Percentiles rank a stretch among this genome's conserved stretches.
Conservation (phyloP, 2,329 filamentous ascomycete genomes). For the Epichloe festucae region DNA sequence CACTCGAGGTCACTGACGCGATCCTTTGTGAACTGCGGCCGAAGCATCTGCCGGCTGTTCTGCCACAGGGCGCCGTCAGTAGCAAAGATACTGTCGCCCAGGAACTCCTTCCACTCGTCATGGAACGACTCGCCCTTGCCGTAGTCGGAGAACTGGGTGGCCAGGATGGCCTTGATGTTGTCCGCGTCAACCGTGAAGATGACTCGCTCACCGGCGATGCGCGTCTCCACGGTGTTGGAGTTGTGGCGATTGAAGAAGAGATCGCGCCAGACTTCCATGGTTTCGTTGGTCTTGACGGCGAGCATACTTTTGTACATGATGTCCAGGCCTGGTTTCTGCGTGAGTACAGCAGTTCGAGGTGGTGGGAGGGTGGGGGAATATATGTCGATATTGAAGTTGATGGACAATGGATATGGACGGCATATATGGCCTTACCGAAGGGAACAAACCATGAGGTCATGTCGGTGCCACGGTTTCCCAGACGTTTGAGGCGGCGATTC, state of each 20-base stretch:
- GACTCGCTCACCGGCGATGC: slow-evolving; percentile 36
- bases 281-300: slow-evolving; percentile 38
- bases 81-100: slow-evolving; percentile 54
- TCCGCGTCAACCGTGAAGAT: slow-evolving; percentile 39
- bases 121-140: slow-evolving; percentile 32
- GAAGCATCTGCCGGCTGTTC: slow-evolving; percentile 63
- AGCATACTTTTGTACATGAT: slow-evolving; percentile 45
- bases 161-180: slow-evolving; percentile 44
- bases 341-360: neutral
- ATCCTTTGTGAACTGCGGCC: slow-evolving; percentile 78
- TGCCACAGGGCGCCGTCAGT: slow-evolving; percentile 76
- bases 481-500: slow-evolving; percentile 29
- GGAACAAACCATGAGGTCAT: slow-evolving; percentile 26
- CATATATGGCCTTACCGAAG: slow-evolving; percentile 25
- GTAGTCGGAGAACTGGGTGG: slow-evolving; percentile 43
- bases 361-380: too few species aligned
- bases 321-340: slow-evolving; percentile 39
- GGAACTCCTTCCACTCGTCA: slow-evolving; percentile 28
- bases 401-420: too few species aligned
- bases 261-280: slow-evolving; percentile 47
- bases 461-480: slow-evolving; percentile 29
- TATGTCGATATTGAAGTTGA: neutral
- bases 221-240: slow-evolving; percentile 47
- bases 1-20: slow-evolving; percentile 69
- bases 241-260: slow-evolving; percentile 30